Base-by-base conservation (phyloP, 164 flowering plant genomes). In the Stephania cephalantha region DNA sequence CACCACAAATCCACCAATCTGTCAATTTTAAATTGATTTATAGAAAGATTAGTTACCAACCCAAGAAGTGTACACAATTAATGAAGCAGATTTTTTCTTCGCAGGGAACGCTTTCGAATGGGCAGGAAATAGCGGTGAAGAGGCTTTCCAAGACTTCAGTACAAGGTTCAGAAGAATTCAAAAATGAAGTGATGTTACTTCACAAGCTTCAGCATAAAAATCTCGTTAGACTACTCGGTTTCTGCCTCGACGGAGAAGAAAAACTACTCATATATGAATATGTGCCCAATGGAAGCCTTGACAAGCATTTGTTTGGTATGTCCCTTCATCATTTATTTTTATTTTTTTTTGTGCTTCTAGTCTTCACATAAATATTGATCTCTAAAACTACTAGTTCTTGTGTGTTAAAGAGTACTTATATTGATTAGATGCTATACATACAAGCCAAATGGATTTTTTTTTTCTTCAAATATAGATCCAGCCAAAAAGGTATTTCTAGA, bases 181-280 rank as follows among this genome's bases (percentile, higher is more conserved):
- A 78, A 71, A 80, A 74, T 55, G 83, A 80, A 52, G 78, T 80
- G 2, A 68, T 71, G 31, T 46, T 80, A 29, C 73, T 80, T 5
- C 70, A 67, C 35, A 80, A 77, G 66, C 80, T 80, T 55, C 78
- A 79, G 29, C 86, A 81, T 70, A 53, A 81, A 31, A 84, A 84
- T 70, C 75, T 84, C 13, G 84, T 80, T 15, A 75, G 79, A 71
- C 75, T 83, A 22, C 67, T 81, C 22, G 82, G 82, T 11, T 82
- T 78, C 31, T 64, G 79, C 75, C 18, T 82, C 11, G 79, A 73
- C 42, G 75, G 66, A 67, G 45, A 67, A 67, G 70, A 67, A 29
- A 25, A 69, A 65, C 42, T 84, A 17, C 83, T 84, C 35, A 70
- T 84, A 2, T 84, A 82, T 63, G 84, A 84, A 44, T 79, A 73